Percentiles rank a stretch among this genome's conserved stretches.
phyloP scores from a whole-genome alignment of 225 moss, liverwort and hornwort genomes.

The Straminergon stramineum region DNA sequence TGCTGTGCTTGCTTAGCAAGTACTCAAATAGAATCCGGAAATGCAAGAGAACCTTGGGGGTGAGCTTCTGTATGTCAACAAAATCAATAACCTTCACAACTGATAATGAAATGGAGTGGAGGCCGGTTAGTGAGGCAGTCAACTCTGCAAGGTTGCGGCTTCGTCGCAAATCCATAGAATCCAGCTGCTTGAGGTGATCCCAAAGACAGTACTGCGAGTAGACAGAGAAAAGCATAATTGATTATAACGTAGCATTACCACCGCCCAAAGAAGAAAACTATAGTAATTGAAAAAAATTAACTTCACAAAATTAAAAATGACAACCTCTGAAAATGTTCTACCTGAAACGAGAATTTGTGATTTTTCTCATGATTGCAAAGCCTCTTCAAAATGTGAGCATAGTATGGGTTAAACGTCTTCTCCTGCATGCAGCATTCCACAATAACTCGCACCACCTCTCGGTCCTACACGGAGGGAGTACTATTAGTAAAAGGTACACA shows the following conservation, averaged over 20 bases:
- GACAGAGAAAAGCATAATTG: not conserved
- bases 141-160: constrained; percentile 77
- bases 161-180: constrained; percentile 69
- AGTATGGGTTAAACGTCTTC: constrained; percentile 82
- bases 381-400: constrained; percentile 56
- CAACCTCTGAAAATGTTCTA: not conserved
- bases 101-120: constrained; percentile 61
- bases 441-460: constrained; percentile 84
- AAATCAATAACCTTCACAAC: constrained; percentile 88
- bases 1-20: constrained; percentile 43
- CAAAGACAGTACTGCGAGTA: constrained; percentile 75
- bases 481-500: not conserved
- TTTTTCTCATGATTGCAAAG: constrained; percentile 91
- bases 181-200: constrained; percentile 96
- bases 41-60: constrained; percentile 69
- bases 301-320: not conserved
- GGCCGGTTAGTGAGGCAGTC: constrained; percentile 52
- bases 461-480: constrained; percentile 48
- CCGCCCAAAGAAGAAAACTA: too few species aligned
- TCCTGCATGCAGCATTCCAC: constrained; percentile 98
- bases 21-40: constrained; percentile 70
- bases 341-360: constrained; percentile 97
- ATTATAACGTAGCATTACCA: not conserved
- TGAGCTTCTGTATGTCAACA: constrained; percentile 55
- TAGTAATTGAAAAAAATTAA: not conserved